phyloP scores from a whole-genome alignment of 106 monocot genomes.

The Platanthera guangdongensis region DNA sequence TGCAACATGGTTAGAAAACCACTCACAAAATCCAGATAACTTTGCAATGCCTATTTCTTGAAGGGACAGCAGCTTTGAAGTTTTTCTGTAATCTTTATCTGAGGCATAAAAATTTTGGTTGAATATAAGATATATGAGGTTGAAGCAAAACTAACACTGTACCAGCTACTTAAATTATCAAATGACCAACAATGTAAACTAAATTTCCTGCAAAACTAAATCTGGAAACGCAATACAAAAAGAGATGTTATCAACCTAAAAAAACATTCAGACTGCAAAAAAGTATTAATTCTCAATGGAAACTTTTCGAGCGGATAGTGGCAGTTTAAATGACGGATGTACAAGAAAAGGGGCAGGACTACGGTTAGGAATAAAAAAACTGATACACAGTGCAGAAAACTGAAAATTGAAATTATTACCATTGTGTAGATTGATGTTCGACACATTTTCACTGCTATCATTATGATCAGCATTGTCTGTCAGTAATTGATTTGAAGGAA shows the following conservation, averaged over 20 bases:
- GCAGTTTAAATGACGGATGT: neutral
- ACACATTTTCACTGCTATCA: constrained; percentile 14
- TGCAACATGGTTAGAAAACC: constrained; percentile 69
- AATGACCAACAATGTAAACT: neutral
- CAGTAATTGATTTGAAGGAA: constrained; percentile 12
- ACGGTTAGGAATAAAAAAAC: neutral
- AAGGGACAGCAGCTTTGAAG: constrained; percentile 36
- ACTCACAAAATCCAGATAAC: constrained; percentile 79
- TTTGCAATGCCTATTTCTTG: constrained; percentile 94
- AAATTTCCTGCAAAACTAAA: neutral
- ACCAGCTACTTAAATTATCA: too few species aligned
- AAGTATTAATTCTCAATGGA: neutral
- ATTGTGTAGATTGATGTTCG: neutral
- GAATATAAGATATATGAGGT: neutral
- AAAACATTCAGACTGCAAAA: neutral
- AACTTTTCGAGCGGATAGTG: neutral
- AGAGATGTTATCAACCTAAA: neutral
- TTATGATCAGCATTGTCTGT: constrained; percentile 2
- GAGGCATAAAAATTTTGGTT: constrained; percentile 7
- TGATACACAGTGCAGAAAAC: neutral
- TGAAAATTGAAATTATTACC: constrained; percentile 14
- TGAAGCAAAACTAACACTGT: neutral
- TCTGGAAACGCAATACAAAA: neutral
- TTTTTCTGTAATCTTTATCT: constrained; percentile 25
- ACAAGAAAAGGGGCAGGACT: neutral